Conservation (phyloP, 108 stramenopile species). For the Cylindrotheca closterium region DNA sequence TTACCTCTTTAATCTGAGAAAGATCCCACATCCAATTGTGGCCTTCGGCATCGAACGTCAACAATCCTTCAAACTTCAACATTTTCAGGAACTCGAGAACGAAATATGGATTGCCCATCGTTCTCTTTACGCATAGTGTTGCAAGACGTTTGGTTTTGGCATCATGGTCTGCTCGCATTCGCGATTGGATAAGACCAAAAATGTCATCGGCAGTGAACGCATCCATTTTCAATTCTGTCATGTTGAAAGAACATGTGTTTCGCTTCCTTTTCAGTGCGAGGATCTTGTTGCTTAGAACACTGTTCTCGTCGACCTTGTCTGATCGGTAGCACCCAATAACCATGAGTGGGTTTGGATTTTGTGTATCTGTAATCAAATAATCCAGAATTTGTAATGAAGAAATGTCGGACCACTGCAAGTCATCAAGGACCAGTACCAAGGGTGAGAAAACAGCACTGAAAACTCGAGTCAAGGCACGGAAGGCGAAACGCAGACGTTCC, state of each 20-base stretch:
- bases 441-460: slow-evolving; percentile 1
- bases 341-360: slow-evolving; percentile 8
- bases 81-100: slow-evolving; percentile 7
- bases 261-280: neutral
- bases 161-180: slow-evolving; percentile 1
- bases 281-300: neutral
- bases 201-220: neutral
- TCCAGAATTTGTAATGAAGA: slow-evolving; percentile 41
- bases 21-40: slow-evolving; percentile 18
- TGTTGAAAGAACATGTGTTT: neutral
- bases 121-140: slow-evolving; percentile 1
- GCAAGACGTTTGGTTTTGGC: slow-evolving; percentile 8
- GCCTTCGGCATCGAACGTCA: neutral
- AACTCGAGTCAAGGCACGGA: slow-evolving; percentile 3
- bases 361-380: slow-evolving; percentile 19
- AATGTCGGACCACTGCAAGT: slow-evolving; percentile 62
- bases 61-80: slow-evolving; percentile 2
- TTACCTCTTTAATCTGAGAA: too few species aligned
- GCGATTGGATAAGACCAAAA: neutral
- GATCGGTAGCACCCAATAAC: slow-evolving; percentile 27
- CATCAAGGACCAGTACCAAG: slow-evolving; percentile 46
- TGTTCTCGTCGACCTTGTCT: too few species aligned
- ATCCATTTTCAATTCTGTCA: neutral
- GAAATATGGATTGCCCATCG: slow-evolving; percentile 16
- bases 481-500: slow-evolving; percentile 7